Percentiles rank a stretch among this genome's conserved stretches.
These are phyloP conservation scores for Oropetium thomaeum DNA, from an alignment of 176 grass and related monocot genomes.

Conservation along the genomic window DNA sequence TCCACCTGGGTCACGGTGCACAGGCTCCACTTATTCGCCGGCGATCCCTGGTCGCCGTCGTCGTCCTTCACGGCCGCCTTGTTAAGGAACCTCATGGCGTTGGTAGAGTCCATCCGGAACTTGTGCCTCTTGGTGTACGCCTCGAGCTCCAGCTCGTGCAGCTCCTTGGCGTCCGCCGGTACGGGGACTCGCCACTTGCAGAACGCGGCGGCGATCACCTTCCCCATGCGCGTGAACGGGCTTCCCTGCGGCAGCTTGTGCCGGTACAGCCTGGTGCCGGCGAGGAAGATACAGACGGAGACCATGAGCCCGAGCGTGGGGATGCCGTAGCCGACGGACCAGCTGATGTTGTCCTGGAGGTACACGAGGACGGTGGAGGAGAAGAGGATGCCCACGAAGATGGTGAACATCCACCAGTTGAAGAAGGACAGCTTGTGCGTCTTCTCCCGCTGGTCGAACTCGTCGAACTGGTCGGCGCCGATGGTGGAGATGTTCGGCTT, in stretches of 20 bases:
- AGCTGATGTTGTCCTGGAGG: conserved; percentile 87
- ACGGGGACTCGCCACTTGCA: conserved; percentile 31
- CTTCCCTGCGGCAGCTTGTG: conserved; percentile 84
- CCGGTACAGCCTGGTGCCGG: conserved; percentile 78
- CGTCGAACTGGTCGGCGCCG: conserved; percentile 93
- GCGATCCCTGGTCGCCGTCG: neutral
- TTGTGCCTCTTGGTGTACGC: conserved; percentile 27
- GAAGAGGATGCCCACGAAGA: conserved; percentile 77
- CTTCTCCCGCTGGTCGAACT: conserved; percentile 65
- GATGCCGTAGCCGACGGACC: conserved; percentile 66
- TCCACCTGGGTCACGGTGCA: conserved; percentile 67
- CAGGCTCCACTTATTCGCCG: conserved; percentile 30
- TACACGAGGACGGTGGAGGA: conserved; percentile 80
- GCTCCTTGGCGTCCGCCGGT: conserved; percentile 37
- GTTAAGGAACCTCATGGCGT: conserved; percentile 60
- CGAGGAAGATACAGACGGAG: conserved; percentile 63
- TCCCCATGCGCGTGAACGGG: conserved; percentile 57
- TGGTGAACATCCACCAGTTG: conserved; percentile 94
- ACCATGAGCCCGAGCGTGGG: conserved; percentile 47
- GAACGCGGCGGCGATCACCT: conserved; percentile 47
- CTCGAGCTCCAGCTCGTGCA: conserved; percentile 54
- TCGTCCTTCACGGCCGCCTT: conserved; percentile 56
- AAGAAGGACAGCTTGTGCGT: conserved; percentile 85
- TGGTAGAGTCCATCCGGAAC: conserved; percentile 50
- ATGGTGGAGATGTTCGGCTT: conserved; percentile 96